Base-by-base conservation (phyloP, 805 yeast species). In the Sugiyamaella valdiviana region DNA sequence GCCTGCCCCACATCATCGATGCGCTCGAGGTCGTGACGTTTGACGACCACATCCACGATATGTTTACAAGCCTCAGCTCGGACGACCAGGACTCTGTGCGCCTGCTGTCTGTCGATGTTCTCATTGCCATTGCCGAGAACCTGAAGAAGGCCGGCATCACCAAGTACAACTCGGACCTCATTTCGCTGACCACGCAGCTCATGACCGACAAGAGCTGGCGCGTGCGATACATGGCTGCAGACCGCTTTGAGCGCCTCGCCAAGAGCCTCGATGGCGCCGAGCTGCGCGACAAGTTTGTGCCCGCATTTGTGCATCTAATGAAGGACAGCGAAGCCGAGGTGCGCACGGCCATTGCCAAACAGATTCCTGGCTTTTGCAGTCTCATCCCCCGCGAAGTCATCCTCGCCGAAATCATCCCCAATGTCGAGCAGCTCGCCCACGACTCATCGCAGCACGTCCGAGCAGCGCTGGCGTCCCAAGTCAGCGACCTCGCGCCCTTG, bases 211-310 rank as follows among this genome's bases (percentile, higher is more conserved):
- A 86, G 67, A 84, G 95, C 62, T 93, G 99, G 99, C 82, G 99
- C 67, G 98, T 93, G 49, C 82, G 99, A 62, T 93, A 91, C 69
- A 89, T 93, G 82, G 95, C 95, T 29, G 96, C 97, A n/a, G 97
- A 91, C 64, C 77, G 89, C 59, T 90, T 89, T 62, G 86, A 82
- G 57, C 72, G 74, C 53, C 76, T 93, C 51, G 87, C 95, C 1
- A 58, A 69, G 15, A 80, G 79, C 55, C 82, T 90, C 61, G 72
- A 74, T 57, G 72, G 75, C 52, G 74, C 78, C 44, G 78, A 76
- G 36, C 69, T 73, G 24, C 83, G 80, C 55, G 72, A 79, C 49
- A 59, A 63, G 51, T 74, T 83, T 53, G 79, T 82, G 42, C 82
- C 82, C 37, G 85, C 89, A 41, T 83, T 91, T 63, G 74, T 88